Evolutionary conservation across 1,284 basidiomycete species (phyloP), one percentile per base, ranked within the genome.

Genomic region (Polyporus tsugae): DNA sequence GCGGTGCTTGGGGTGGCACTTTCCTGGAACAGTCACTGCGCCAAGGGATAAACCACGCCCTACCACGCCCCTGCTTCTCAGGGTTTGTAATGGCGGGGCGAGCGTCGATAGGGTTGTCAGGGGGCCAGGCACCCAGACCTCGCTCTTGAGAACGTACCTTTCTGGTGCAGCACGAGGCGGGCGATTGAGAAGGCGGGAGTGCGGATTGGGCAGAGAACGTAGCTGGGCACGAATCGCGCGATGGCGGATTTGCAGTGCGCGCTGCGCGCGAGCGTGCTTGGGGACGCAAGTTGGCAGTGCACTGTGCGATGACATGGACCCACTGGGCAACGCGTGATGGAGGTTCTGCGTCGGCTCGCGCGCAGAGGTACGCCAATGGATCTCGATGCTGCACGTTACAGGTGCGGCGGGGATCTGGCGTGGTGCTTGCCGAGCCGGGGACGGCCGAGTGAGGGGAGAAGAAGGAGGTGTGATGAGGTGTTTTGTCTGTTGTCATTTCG

Each of bases 401-500:
- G 42, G 38, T 57, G 49, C 44, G 25, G 46, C 46, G 41, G 59
- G 29, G 64, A 55, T 66, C 49, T 66, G 64, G 64, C 44, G 52
- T 46, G 33, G 44, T 60, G 64, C 64, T 62, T 58, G 65, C 65
- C 60, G 60, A 58, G 29, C 46, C 65, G 60, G 65, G 29, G 25
- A 38, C 38, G 58, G 63, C 63, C 63, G 64, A 60, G 44, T 11
- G 55, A 39, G 36, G 49, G 65, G 41, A 13, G 38, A 19, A 15
- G 60, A 22, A 29, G 6, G 46, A n/a, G 29, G 19, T 33, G 39
- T 66, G 65, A 60, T 53, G 60, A 36, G 62, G 52, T 62, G 36
- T 62, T 46, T 63, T 44, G 65, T 66, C 61, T 44, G 63, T 58
- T 58, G 67, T 69, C 70, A 64, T 68, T 66, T 68, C 66, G 70